phyloP scores from a whole-genome alignment of 495 filamentous ascomycete genomes.

The Penicillium maclennaniae region DNA sequence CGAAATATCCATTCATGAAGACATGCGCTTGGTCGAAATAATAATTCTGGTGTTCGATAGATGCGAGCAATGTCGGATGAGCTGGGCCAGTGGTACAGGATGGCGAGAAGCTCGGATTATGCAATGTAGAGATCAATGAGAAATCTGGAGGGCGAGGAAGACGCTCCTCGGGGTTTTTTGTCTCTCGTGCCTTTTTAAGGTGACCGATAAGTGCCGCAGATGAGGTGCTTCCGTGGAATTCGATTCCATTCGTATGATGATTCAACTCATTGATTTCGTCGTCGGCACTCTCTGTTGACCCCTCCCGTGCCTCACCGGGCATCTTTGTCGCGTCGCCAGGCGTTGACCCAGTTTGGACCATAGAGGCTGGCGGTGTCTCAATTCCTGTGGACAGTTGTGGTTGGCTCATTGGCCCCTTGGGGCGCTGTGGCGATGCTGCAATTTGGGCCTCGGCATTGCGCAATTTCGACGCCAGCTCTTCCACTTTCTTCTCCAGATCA shows the following conservation, averaged over 20 bases:
- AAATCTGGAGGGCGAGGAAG: constrained; percentile 10
- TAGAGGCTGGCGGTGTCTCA: constrained; percentile 30
- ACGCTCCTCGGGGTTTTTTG: constrained; percentile 17
- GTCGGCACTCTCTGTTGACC: constrained; percentile 25
- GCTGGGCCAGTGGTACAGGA: constrained; percentile 23
- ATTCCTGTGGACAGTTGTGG: constrained; percentile 6
- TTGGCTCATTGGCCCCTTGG: constrained; percentile 3
- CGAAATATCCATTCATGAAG: constrained; percentile 44
- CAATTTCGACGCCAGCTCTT: constrained; percentile 31
- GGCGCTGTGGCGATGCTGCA: constrained; percentile 12
- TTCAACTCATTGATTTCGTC: constrained; percentile 38
- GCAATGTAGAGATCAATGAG: constrained; percentile 38
- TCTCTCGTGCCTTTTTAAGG: constrained; percentile 31
- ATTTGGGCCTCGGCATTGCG: constrained; percentile 22
- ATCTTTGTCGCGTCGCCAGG: constrained; percentile 17
- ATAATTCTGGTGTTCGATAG: constrained; percentile 31
- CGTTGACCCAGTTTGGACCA: constrained; percentile 24
- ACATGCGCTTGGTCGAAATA: constrained; percentile 41
- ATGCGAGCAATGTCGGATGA: constrained; percentile 13
- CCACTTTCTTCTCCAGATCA: constrained; percentile 37
- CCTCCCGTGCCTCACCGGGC: constrained; percentile 18
- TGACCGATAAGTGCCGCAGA: constrained; percentile 34
- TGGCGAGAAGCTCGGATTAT: constrained; percentile 39
- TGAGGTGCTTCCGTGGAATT: constrained; percentile 41
- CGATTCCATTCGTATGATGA: constrained; percentile 38